Base-by-base conservation (phyloP, 2,329 filamentous ascomycete genomes). In the Fonsecaea erecta region DNA sequence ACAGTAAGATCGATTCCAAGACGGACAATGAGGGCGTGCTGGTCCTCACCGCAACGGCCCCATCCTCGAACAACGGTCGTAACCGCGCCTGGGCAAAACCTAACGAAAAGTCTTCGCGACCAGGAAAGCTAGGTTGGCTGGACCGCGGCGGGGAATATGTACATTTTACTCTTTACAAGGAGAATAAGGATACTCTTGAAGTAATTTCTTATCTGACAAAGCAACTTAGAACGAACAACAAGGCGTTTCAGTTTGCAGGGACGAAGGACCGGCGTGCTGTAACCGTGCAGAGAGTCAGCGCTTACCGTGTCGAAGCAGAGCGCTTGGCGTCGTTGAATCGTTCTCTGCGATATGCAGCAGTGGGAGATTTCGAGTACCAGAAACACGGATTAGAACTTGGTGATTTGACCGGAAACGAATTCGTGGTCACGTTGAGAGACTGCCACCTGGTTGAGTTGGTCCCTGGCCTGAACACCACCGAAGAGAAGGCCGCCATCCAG, bases 131-230 rank as follows among this genome's bases (percentile, higher is more conserved):
- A 37, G 82, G 80, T 59, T 90, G 88, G 88, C 80, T 86, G 60
- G 87, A 90, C 69, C 80, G 88, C 48, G 88, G 84, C n/a, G 92
- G 90, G 18, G 89, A 93, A 55, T 95, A 92, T 76, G 81, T 97
- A 14, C 93, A 97, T 76, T 96, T 97, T 76, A 94, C 91, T 0
- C 83, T 97, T 58, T 96, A 94, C 85, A 97, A 97, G 79, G 93
- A 97, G 79, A 97, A 97, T 79, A 93, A 94, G 75, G 93, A 97
- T 75, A 97, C 93, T 0, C 96, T 97, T 91, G 93, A 97, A 72
- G 89, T 92, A 0, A 83, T 96, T 60, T 89, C 87, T 60, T 91
- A 90, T 73, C 84, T 97, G 46, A 86, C 89, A 0, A 89, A 89
- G 51, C 85, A 90, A 69, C 79, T 96, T 68, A 90, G 89, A 74